These are phyloP conservation scores for Neostapfia colusana DNA, from an alignment of 176 grass and related monocot genomes.

Conservation along the genomic window DNA sequence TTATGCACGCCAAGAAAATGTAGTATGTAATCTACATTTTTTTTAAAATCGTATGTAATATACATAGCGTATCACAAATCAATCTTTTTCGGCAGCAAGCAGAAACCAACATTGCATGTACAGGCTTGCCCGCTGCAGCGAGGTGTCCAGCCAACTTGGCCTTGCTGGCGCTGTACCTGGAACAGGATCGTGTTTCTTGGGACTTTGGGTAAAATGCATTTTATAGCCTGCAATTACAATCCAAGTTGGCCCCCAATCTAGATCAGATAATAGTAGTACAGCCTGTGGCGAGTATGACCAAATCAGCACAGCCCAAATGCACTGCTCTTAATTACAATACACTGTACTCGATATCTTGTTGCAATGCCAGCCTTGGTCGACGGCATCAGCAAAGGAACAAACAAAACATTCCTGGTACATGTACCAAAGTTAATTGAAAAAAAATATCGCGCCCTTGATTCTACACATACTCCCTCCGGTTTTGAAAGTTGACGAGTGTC, in stretches of 20 bases:
- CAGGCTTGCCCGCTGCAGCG: not conserved
- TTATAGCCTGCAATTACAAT: slow-evolving; percentile 33
- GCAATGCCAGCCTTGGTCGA: not conserved
- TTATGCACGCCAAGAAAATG: not conserved
- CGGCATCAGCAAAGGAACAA: slow-evolving; percentile 7
- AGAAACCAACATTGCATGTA: not conserved
- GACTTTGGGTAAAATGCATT: slow-evolving; percentile 34
- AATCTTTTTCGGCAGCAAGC: not conserved
- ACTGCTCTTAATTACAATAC: slow-evolving; percentile 6
- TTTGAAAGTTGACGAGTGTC: too few species aligned
- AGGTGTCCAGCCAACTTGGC: not conserved
- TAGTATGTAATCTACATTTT: not conserved
- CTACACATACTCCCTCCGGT: not conserved
- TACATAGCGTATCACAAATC: not conserved
- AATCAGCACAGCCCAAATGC: slow-evolving; percentile 16
- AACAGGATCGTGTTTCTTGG: slow-evolving; percentile 32
- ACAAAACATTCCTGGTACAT: slow-evolving; percentile 14
- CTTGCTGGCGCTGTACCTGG: slow-evolving; percentile 31
- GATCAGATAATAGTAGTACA: slow-evolving; percentile 30
- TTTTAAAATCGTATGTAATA: not conserved
- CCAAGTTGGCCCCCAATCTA: slow-evolving; percentile 31
- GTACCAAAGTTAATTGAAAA: not conserved
- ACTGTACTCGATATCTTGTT: slow-evolving; percentile 7
- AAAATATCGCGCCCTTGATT: not conserved
- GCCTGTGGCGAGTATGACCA: slow-evolving; percentile 11